Percentiles rank a stretch among this genome's conserved stretches.
These are phyloP conservation scores for Apiospora pterosperma DNA, from an alignment of 2,329 filamentous ascomycete species.

Conservation along the genomic window DNA sequence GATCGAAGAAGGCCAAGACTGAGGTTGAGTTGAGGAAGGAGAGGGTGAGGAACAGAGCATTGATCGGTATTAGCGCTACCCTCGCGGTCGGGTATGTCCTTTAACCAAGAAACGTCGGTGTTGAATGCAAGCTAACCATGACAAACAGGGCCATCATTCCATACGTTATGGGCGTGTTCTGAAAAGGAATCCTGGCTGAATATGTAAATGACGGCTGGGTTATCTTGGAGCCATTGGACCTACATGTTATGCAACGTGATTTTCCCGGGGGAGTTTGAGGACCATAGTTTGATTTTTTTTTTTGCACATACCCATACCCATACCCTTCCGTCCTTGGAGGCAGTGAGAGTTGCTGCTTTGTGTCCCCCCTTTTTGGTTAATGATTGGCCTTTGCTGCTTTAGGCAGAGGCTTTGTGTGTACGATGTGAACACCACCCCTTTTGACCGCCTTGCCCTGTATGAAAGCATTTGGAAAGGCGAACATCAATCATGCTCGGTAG, in stretches of 20 bases:
- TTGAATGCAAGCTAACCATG: constrained; percentile 3
- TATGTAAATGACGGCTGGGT: background rate
- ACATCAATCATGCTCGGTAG: background rate
- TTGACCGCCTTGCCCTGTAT: background rate
- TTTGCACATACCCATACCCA: constrained; percentile 19
- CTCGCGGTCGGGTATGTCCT: constrained; percentile 82
- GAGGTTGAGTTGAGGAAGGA: constrained; percentile 81
- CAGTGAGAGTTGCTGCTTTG: background rate
- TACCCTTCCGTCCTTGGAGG: background rate
- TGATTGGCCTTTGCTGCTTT: background rate
- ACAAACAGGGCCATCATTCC: constrained; percentile 41
- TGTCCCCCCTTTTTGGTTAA: too few species aligned
- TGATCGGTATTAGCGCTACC: constrained; percentile 82
- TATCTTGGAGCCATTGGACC: background rate
- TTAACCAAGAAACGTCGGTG: constrained; percentile 18
- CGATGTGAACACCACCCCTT: background rate
- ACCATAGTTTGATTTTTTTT: constrained; percentile 14
- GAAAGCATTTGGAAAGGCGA: background rate
- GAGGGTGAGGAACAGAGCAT: constrained; percentile 78
- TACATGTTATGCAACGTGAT: constrained; percentile 1
- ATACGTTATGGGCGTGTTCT: constrained; percentile 50
- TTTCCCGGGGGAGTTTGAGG: constrained; percentile 11
- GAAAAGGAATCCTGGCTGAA: constrained; percentile 15
- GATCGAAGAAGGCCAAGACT: constrained; percentile 75
- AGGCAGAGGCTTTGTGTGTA: background rate